Evolutionary conservation across 176 grass and related monocot species (phyloP), one percentile per base, ranked within the genome.

Genomic region (Musa itinerans): DNA sequence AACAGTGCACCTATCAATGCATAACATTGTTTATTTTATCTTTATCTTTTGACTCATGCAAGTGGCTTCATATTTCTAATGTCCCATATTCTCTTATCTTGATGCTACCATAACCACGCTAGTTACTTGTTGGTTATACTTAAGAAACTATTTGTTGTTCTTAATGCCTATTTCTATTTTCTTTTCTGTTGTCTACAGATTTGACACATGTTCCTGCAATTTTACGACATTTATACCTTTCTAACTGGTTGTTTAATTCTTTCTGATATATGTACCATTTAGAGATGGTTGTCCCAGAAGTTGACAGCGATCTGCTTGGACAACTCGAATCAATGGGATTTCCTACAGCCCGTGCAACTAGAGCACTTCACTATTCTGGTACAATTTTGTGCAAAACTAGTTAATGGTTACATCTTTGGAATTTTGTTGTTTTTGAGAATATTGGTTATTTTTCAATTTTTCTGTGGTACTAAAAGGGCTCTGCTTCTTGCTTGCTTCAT

Each of bases 301-400:
- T 99, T 50, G 85, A 92, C 79, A 94, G 89, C 79, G 82, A 82
- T 81, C 85, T 99, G 78, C 82, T 99, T 2, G 78, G 20, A 0
- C 88, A 99, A 69, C 89, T 99, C 1, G 91, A 99, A 79, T 78
- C 55, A 10, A 99, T 99, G 96, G 96, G 96, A 26, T 95, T 99
- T 57, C 48, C 84, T 7, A 81, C 71, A 8, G 83, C 86, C 0
- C 86, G 89, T 48, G 91, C 91, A 76, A 99, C 96, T 78, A 92
- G 96, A 86, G 91, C 96, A 48, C 96, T 99, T 81, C 96, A 92
- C 73, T 99, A 85, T 79, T 99, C 91, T 5, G 88, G 96, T 94
- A 86, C 67, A 78, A 15, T 62, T 6, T 61, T 70, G 10, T 19
- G 10, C 27, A 20, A 52, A 17, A 29, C 23, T 27, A 74, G 13